A percentile compares a stretch with the other conserved stretches of the same genome.
phyloP scores from a whole-genome alignment of 208 protist genomes.

The Leishmania turanica region DNA sequence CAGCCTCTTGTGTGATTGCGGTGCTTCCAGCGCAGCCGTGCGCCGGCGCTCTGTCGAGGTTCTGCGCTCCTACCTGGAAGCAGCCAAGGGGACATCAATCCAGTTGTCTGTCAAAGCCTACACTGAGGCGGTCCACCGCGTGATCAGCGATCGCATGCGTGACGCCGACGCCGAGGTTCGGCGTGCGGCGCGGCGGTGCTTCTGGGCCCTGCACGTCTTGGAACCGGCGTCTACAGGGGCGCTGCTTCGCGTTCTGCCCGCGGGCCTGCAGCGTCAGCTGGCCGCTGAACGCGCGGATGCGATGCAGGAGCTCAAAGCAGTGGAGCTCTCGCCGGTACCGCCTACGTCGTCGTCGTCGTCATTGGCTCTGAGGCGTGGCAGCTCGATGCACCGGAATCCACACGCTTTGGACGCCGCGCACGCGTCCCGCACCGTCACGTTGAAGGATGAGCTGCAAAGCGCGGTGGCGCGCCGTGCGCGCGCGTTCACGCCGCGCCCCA shows the following conservation, averaged over 20 bases:
- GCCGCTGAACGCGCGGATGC: slow-evolving; percentile 7
- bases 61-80: slow-evolving; percentile 43
- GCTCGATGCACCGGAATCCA: background rate
- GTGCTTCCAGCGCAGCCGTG: slow-evolving; percentile 26
- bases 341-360: background rate
- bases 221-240: slow-evolving; percentile 41
- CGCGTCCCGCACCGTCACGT: slow-evolving; percentile 20
- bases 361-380: no score
- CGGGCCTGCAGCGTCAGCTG: slow-evolving; percentile 29
- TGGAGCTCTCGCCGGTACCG: background rate
- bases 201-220: slow-evolving; percentile 47
- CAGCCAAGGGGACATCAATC: slow-evolving; percentile 35
- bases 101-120: slow-evolving; percentile 42
- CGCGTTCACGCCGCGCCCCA: background rate
- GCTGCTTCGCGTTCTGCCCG: slow-evolving; percentile 38
- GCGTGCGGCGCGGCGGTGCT: slow-evolving; percentile 35
- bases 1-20: slow-evolving; percentile 43
- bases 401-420: background rate
- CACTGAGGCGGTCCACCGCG: slow-evolving; percentile 35
- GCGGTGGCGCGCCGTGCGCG: slow-evolving; percentile 33
- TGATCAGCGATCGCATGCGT: slow-evolving; percentile 35
- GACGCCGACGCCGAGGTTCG: slow-evolving; percentile 61
- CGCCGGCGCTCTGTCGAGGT: slow-evolving; percentile 44
- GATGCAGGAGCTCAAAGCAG: slow-evolving; percentile 26
- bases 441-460: slow-evolving; percentile 39